Base-by-base conservation (phyloP, 139 green algal genomes). In the Nannochloris sp. region DNA sequence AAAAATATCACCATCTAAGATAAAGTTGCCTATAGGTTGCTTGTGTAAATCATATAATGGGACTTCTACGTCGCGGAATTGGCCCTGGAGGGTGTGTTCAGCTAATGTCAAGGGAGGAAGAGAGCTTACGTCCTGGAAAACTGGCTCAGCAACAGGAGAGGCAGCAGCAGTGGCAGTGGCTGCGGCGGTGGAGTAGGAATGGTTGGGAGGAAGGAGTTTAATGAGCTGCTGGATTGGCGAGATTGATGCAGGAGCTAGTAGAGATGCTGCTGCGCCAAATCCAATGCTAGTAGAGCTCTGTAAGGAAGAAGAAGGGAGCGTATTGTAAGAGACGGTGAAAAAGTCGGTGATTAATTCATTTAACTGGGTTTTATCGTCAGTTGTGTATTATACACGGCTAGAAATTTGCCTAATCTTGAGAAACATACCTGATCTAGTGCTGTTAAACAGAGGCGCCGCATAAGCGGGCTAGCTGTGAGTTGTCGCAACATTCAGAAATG, bases 1-100 rank as follows among this genome's bases (percentile, higher is more conserved):
- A 32, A 92, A 92, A 6, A 92, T 60, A 53, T 69, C 63, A 6
- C 65, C 76, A 19, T 53, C 60, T 33, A 91, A 60, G 1, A 48
- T 53, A 36, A 63, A 70, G n/a, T 32, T 58, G 14, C 75, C 78
- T 14, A 83, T 58, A 54, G 55, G 29, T 25, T 64, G 24, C 14
- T 45, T 33, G 9, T 56, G 1, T 4, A 72, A 44, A 54, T 68
- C 30, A 29, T 44, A 64, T 25, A 80, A 6, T 0, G 67, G 67
- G 13, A 80, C 65, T 12, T 35, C 29, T 1, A 65, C 25, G 48
- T 75, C 67, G 2, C 37, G 55, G 4, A 51, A 59, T 3, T 12
- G 10, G 12, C 71, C 71, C 30, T 73, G 60, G 33, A 60, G n/a
- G 27, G 25, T 8, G 2, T 74, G 67, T 39, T 72, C 35, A 33